Evolutionary conservation across 192 early-diverging fungal genomes (phyloP), one percentile per base, ranked within the genome.

Genomic region (Podila epigama): DNA sequence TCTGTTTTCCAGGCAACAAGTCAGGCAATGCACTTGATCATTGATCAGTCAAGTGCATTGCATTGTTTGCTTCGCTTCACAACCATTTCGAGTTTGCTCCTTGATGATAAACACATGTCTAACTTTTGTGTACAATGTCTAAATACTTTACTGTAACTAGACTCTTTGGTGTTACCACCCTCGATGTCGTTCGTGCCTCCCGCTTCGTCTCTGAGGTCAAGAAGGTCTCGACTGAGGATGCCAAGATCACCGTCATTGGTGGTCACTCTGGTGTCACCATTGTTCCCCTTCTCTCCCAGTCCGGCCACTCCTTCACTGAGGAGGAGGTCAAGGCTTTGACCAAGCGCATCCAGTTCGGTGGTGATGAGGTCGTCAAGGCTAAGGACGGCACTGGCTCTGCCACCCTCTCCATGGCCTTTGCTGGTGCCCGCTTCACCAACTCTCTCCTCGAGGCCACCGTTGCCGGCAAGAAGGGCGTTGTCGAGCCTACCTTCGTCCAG

Each of bases 361-460:
- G 95, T 70, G 95, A 97, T 79, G 95, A 97, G 82, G 95, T 97
- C 33, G 94, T 97, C 72, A 92, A 95, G 89, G 95, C 95, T 66
- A 97, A 97, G 89, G 90, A 95, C 86, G 96, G 95, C 60, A 88
- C 90, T 41, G 93, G 91, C 18, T 91, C 89, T 39, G 92, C 92
- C 51, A 94, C 92, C 18, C 87, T 94, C 55, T 92, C 91, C 35
- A 93, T 94, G 93, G 91, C 92, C 32, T 89, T 86, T 57, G 89
- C 91, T 58, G 91, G 89, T 41, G 89, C 92, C 42, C 85, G 92
- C 37, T 97, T 97, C 81, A 85, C 91, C 57, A 82, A 92, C 80
- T 92, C 94, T 35, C 80, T 97, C 51, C 85, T 97, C 58, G 83
- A 90, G 32, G 93, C 94, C 44, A 60, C 85, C 36, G 60, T 86